Percentiles rank a stretch among this genome's conserved stretches.
phyloP scores from a whole-genome alignment of 1,284 basidiomycete genomes.

The Mycosarcoma maydis region DNA sequence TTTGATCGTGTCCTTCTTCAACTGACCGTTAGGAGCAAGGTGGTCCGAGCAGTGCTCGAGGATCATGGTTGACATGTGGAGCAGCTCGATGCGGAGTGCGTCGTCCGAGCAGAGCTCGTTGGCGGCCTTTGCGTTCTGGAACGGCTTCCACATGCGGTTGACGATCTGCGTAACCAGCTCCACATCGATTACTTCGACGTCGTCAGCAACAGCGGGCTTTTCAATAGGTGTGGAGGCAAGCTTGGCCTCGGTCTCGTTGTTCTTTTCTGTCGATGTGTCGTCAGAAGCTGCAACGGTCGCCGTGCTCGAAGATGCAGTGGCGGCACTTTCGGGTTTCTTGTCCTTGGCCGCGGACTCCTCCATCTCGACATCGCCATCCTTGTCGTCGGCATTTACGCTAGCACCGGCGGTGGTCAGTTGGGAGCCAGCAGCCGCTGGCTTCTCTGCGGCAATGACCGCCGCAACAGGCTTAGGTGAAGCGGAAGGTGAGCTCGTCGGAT shows the following conservation, averaged over 20 bases:
- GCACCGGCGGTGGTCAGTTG: background rate
- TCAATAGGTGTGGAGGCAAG: conserved; percentile 64
- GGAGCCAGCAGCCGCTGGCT: conserved; percentile 3
- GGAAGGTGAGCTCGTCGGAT: conserved; percentile 20
- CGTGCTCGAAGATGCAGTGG: conserved; percentile 1
- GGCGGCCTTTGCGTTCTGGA: conserved; percentile 70
- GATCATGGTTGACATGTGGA: conserved; percentile 89
- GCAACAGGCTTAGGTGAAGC: conserved; percentile 20
- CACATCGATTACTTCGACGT: conserved; percentile 71
- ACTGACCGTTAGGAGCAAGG: conserved; percentile 74
- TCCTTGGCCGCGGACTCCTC: conserved; percentile 17
- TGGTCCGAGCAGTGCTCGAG: conserved; percentile 83
- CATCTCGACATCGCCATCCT: conserved; percentile 68
- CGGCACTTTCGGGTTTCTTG: conserved; percentile 20
- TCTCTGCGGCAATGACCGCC: conserved; percentile 1
- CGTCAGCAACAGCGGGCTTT: conserved; percentile 30
- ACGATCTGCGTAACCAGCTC: conserved; percentile 79
- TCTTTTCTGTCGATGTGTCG: conserved; percentile 6
- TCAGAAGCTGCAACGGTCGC: background rate
- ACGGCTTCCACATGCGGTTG: conserved; percentile 81
- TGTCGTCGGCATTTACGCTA: conserved; percentile 60
- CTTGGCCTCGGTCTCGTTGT: conserved; percentile 49
- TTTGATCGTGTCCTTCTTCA: conserved; percentile 93
- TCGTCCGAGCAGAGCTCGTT: conserved; percentile 74
- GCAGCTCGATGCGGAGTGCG: conserved; percentile 85